Percentiles rank a stretch among this genome's conserved stretches.
Conservation (phyloP, 1,284 basidiomycete species). For the Entoloma clypeatum region DNA sequence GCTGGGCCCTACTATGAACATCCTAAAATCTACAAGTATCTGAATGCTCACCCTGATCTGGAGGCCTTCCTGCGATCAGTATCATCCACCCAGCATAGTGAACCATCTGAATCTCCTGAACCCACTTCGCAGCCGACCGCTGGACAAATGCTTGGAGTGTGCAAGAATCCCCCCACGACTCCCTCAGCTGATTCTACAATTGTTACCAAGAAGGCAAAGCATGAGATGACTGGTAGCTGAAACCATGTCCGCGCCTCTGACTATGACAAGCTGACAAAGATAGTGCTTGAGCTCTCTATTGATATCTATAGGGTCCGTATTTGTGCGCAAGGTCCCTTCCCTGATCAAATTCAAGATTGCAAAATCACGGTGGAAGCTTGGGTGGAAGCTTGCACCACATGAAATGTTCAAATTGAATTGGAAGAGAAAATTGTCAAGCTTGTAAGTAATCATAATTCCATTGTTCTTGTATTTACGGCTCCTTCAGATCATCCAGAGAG, state of each 20-base stretch:
- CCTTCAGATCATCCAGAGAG: not conserved
- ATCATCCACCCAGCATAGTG: not conserved
- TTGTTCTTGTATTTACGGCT: not conserved
- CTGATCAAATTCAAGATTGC: slow-evolving; percentile 1
- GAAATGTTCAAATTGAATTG: slow-evolving; percentile 3
- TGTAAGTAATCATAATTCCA: slow-evolving; percentile 4
- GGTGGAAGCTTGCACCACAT: slow-evolving; percentile 2
- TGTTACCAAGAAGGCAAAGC: slow-evolving; percentile 4
- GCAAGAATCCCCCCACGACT: slow-evolving; percentile 5
- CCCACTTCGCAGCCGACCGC: not conserved
- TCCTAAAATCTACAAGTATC: no score
- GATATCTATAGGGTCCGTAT: slow-evolving; percentile 1
- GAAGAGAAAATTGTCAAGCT: slow-evolving; percentile 6
- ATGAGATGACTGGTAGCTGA: not conserved
- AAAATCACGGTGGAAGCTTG: not conserved
- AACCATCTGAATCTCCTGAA: no score
- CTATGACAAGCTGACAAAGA: slow-evolving; percentile 3
- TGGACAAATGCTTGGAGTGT: not conserved
- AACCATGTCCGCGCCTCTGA: slow-evolving; percentile 1
- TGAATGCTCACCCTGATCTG: slow-evolving; percentile 2
- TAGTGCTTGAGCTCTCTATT: slow-evolving; percentile 2
- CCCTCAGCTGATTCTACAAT: not conserved
- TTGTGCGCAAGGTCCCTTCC: slow-evolving; percentile 1
- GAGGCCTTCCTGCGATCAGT: slow-evolving; percentile 3
- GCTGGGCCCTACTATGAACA: no score